Evolutionary conservation across 768 basidiomycete species (phyloP), one percentile per base, ranked within the genome.

Genomic region (Russula earlei): DNA sequence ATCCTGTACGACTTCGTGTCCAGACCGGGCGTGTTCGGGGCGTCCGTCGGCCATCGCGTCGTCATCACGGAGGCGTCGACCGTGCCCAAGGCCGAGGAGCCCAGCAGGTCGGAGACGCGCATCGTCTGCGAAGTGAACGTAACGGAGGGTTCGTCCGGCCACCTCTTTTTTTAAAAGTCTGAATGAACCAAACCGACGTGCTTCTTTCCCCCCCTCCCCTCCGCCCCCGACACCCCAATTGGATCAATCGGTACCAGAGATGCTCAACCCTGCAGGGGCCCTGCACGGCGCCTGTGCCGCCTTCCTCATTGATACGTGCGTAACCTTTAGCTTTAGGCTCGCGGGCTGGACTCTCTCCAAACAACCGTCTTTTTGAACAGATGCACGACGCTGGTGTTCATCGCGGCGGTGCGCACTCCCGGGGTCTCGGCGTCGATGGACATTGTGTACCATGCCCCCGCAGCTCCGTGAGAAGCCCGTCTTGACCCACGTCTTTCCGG

Each of bases 51-150:
- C 0, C 55, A 61, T 17, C 51, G 59, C 10, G 20, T 67, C 38
- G 43, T 43, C 27, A 53, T 67, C 4, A 64, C 52, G 10, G 64
- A 68, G 34, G 64, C 67, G 1, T 64, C 65, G 5, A 48, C 67
- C 5, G 49, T 64, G 17, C 55, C 54, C 9, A 68, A 69, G 42
- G 55, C 52, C 17, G 70, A 70, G 40, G 69, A 69, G 52, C 61
- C 66, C 11, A 45, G 59, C 20, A 68, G 65, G 66, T 61, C 60
- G 37, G 67, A 71, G 52, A 66, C 61, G 0, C 60, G 61, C 42
- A 55, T 70, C 8, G 66, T 70, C 9, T 70, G 67, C 48, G 67
- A 69, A 57, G 24, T 68, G 2, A 61, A 47, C 0, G 67, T 69
- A 3, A 37, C 51, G 17, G 58, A 65, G 43, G 69, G 69, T 70